A percentile compares a stretch with the other conserved stretches of the same genome.
Evolutionary conservation across 805 yeast genomes (phyloP).

Genomic region (Metahyphopichia silvanorum): DNA sequence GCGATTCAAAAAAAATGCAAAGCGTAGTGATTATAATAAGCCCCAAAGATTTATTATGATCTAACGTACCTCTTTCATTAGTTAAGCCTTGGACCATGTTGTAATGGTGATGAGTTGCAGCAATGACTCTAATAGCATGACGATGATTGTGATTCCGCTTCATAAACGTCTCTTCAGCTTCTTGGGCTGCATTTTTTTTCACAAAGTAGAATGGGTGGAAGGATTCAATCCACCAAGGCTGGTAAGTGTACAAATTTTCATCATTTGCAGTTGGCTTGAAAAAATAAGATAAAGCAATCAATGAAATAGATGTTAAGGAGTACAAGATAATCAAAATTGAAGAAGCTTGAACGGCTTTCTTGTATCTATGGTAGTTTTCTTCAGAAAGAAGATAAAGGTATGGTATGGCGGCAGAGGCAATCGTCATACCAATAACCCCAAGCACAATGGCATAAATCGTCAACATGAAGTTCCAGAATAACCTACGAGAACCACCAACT

Average conservation of each 20-base stretch:
- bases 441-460: conserved; percentile 12
- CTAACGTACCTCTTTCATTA: conserved; percentile 29
- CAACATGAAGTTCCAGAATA: conserved; percentile 18
- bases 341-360: conserved; percentile 17
- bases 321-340: conserved; percentile 11
- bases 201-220: conserved; percentile 18
- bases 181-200: conserved; percentile 14
- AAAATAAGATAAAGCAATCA: conserved; percentile 14
- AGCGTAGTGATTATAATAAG: conserved; percentile 43
- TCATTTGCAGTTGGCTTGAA: conserved; percentile 19
- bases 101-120: conserved; percentile 20
- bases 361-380: conserved; percentile 7
- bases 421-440: conserved; percentile 12
- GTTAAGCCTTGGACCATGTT: conserved; percentile 24
- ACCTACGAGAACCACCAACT: conserved; percentile 17
- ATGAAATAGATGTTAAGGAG: conserved; percentile 11
- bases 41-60: conserved; percentile 46
- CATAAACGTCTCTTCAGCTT: conserved; percentile 18
- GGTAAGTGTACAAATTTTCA: conserved; percentile 17
- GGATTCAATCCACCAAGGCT: conserved; percentile 21
- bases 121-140: conserved; percentile 19
- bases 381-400: conserved; percentile 11
- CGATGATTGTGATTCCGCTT: conserved; percentile 17
- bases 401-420: conserved; percentile 14
- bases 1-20: conserved; percentile 44